Evolutionary conservation across 371 early-diverging fungal genomes (phyloP).

Genomic region (Rhizopus stolonifer): DNA sequence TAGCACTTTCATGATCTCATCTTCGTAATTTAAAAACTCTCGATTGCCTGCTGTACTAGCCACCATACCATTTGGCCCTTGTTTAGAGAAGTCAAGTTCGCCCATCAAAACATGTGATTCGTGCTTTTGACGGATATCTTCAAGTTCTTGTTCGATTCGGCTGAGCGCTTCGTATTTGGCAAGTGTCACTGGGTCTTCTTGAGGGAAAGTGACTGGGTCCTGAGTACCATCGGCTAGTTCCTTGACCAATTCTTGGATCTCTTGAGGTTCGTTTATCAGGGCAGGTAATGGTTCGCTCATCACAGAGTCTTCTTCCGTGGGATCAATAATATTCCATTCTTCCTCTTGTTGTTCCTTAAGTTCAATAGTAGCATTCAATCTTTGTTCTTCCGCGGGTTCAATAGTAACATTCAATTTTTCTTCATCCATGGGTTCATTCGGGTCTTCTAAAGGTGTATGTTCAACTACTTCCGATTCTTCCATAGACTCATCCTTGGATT

Average conservation of each 20-base stretch:
- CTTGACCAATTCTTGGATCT: slow-evolving; percentile 4
- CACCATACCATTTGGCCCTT: slow-evolving; percentile 15
- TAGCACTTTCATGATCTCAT: slow-evolving; percentile 32
- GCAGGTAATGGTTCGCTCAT: slow-evolving; percentile 3
- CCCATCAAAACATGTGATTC: slow-evolving; percentile 17
- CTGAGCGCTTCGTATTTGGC: slow-evolving; percentile 20
- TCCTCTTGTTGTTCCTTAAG: too few relatives aligned
- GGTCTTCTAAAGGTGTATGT: too few relatives aligned
- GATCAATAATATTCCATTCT: neutral
- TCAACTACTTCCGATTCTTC: too few relatives aligned
- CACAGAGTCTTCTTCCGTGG: slow-evolving; percentile 1
- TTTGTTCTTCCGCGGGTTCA: neutral
- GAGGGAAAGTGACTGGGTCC: neutral
- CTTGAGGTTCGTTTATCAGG: neutral
- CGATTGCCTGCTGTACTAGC: slow-evolving; percentile 27
- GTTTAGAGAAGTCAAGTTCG: slow-evolving; percentile 24
- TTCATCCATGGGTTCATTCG: too few relatives aligned
- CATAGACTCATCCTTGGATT: too few relatives aligned
- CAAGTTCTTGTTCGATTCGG: slow-evolving; percentile 27
- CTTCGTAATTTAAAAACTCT: slow-evolving; percentile 33
- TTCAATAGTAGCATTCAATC: too few relatives aligned
- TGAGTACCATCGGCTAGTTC: neutral
- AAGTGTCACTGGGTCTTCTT: slow-evolving; percentile 20
- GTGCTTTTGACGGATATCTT: slow-evolving; percentile 21
- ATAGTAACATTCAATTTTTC: too few relatives aligned